A percentile compares a stretch with the other conserved stretches of the same genome.
These are phyloP conservation scores for Kodamaea sagamina DNA, from an alignment of 805 yeast genomes.

Conservation along the genomic window DNA sequence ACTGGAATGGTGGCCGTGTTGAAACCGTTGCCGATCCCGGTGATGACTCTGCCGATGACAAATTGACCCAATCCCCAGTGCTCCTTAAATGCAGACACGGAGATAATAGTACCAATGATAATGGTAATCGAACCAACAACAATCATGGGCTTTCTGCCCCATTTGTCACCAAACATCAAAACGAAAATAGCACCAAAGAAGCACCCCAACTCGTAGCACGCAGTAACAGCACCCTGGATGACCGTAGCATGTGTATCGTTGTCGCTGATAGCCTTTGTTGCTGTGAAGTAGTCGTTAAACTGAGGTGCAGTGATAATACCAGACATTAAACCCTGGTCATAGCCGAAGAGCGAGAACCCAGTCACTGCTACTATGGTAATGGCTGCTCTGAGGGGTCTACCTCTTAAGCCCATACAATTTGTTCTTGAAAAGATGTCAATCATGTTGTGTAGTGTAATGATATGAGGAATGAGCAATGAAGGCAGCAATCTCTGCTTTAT, in stretches of 20 bases:
- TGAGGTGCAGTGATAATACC: conserved; percentile 43
- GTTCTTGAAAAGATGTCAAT: conserved; percentile 26
- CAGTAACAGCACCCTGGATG: conserved; percentile 33
- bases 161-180: conserved; percentile 39
- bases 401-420: conserved; percentile 57
- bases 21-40: conserved; percentile 46
- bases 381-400: conserved; percentile 45
- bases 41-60: conserved; percentile 48
- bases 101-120: conserved; percentile 43
- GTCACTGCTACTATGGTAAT: conserved; percentile 30
- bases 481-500: background rate
- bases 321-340: conserved; percentile 47
- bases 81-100: conserved; percentile 37
- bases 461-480: background rate
- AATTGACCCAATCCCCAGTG: conserved; percentile 46
- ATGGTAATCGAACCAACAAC: conserved; percentile 40
- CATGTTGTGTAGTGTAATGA: conserved; percentile 3
- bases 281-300: conserved; percentile 41
- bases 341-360: conserved; percentile 33
- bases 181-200: conserved; percentile 47
- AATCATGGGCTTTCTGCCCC: conserved; percentile 46
- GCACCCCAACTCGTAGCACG: conserved; percentile 35
- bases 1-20: conserved; percentile 48
- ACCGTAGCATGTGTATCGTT: conserved; percentile 19
- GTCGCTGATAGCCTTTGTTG: conserved; percentile 27